Evolutionary conservation across 129 eudicot species (phyloP), one percentile per base, ranked within the genome.

Genomic region (Flaveria robusta): DNA sequence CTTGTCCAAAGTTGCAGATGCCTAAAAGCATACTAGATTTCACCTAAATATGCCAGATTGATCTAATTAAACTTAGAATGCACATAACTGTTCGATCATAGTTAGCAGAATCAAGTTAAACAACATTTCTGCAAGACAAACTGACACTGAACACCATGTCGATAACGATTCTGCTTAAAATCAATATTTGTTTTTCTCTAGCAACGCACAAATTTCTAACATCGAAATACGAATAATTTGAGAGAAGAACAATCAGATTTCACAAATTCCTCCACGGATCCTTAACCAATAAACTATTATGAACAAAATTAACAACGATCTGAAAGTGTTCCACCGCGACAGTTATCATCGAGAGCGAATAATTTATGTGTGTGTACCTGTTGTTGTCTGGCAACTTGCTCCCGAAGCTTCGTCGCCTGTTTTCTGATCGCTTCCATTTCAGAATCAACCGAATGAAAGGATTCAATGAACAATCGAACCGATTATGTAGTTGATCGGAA

Each of bases 361-460:
- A 10, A 74, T 0, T 26, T 60, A 60, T 31, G 20, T 19, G 52
- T 50, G 41, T 31, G 65, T 81, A 85, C 96, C 85, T 90, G 96
- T 26, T 90, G 96, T 58, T 87, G 96, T 79, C 85, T 85, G 37
- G 96, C 92, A 66, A 90, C 96, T 77, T 90, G 96, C 78, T 90
- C 96, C 54, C 92, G 83, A 83, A 90, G 89, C 85, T 84, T 90
- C 34, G 96, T 83, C 34, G 96, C 96, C 83, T 90, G 96, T 82
- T 90, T 90, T 56, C 92, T 86, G 81, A 90, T 83, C 37, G 96
- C 82, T 51, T 90, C 96, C 96, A 90, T 90, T 81, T 27, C 37
- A 75, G 41, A 67, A 77, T 16, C 50, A 24, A 27, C 47, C 23
- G 49, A 13, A 62, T 29, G 22, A 23, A 39, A 59, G 5, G 70